phyloP scores from a whole-genome alignment of 805 yeast genomes.

The Sporopachydermia lactativora region DNA sequence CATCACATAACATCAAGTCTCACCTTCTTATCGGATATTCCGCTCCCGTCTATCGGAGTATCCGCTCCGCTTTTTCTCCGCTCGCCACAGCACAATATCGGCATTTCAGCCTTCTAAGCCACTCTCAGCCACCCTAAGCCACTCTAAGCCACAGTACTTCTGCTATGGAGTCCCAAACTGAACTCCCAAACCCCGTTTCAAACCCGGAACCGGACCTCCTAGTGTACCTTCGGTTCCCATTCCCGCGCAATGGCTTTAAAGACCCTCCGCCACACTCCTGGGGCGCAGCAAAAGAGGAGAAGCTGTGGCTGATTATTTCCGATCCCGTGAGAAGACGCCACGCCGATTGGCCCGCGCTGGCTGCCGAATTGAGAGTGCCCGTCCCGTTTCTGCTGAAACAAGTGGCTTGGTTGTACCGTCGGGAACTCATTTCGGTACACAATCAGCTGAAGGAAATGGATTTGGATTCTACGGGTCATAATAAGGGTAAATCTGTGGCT shows the following conservation, averaged over 20 bases:
- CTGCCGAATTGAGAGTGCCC: constrained; percentile 22
- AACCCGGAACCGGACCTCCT: constrained; percentile 17
- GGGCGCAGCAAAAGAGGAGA: constrained; percentile 18
- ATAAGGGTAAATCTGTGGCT: too few species aligned
- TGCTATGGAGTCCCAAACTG: too few species aligned
- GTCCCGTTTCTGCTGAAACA: constrained; percentile 24
- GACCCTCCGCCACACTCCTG: constrained; percentile 25
- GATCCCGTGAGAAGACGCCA: constrained; percentile 19
- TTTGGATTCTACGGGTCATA: too few species aligned
- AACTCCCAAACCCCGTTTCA: too few species aligned
- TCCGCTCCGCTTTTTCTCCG: too few species aligned
- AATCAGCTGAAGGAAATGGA: constrained; percentile 16
- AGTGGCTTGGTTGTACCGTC: constrained; percentile 28
- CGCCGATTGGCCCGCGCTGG: constrained; percentile 21
- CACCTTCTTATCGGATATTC: too few species aligned
- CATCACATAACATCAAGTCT: too few species aligned
- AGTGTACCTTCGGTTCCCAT: constrained; percentile 31
- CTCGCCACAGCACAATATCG: too few species aligned
- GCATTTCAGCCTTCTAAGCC: too few species aligned
- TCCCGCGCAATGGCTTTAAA: constrained; percentile 24
- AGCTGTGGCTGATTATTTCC: constrained; percentile 20
- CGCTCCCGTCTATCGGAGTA: too few species aligned
- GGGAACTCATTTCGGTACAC: constrained; percentile 21
- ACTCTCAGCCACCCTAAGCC: too few species aligned
- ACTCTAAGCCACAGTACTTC: too few species aligned